Base-by-base conservation (phyloP, 2,329 filamentous ascomycete species). In the Pestalotiopsis sp. region DNA sequence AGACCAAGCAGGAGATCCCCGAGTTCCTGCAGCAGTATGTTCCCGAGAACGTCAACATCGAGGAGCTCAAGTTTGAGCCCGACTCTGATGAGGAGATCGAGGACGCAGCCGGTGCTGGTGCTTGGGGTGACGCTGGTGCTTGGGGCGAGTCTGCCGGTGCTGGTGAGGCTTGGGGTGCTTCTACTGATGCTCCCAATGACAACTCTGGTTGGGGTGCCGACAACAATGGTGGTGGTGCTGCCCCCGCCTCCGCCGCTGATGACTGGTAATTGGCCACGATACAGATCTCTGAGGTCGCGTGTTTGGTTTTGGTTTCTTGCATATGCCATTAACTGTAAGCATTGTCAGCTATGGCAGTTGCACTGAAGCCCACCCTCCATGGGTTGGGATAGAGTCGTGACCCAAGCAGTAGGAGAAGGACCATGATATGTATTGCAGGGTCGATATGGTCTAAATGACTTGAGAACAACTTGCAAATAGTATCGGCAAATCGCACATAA, bases 1-100 rank as follows among this genome's bases (percentile, higher is more conserved):
- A 98, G 81, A 93, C 90, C 4, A 85, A 90, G 4, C 94, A 97
- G 80, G 81, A 84, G 0, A 82, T 99, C 31, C 96, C 96, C 0
- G 92, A 97, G 0, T 98, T 98, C 77, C 86, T 98, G 0, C 77
- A 91, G 72, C 72, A 83, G 0, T 90, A 88, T 77, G 81, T 89
- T 68, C 91, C 92, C 0, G 86, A 91, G 68, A 85, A 86, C 1
- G 82, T 81, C 0, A 80, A 83, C 0, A 76, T 78, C 0, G 75
- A 79, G 17, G 82, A 87, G 23, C 80, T 87, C 23, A 85, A 85
- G 72, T 88, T 88, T 62, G 87, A 89, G 73, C 84, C 84, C 0
- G 86, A 87, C 65, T 86, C 84, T 0, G 86, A 88, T 71, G 87
- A 82, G 49, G 86, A 88, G 61, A 80, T 78, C 1, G 74, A 77